Conservation (phyloP, 768 basidiomycete genomes). For the Kwoniella shandongensis region DNA sequence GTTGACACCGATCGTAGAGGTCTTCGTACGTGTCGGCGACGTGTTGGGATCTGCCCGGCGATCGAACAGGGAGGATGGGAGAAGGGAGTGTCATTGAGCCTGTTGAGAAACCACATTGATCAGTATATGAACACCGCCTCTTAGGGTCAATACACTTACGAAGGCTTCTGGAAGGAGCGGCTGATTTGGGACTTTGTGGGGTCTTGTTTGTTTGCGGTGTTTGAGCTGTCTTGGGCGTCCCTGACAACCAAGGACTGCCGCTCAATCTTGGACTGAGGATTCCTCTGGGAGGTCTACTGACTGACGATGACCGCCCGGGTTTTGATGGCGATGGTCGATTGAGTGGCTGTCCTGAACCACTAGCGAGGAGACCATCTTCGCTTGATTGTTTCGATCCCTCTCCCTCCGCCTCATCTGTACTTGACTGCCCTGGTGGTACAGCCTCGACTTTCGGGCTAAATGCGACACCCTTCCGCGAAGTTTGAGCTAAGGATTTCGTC, state of each 20-base stretch:
- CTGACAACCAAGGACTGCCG: background rate
- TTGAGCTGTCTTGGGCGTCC: background rate
- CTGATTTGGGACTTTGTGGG: background rate
- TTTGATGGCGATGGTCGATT: background rate
- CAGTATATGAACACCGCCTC: background rate
- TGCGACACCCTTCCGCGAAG: slow-evolving; percentile 11
- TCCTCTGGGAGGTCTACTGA: slow-evolving; percentile 1
- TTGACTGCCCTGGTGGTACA: slow-evolving; percentile 8
- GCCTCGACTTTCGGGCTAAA: slow-evolving; percentile 16
- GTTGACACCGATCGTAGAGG: slow-evolving; percentile 61
- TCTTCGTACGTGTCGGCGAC: slow-evolving; percentile 49
- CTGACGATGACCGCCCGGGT: background rate
- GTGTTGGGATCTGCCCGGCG: slow-evolving; percentile 20
- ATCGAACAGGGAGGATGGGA: slow-evolving; percentile 7
- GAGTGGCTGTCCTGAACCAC: slow-evolving; percentile 5
- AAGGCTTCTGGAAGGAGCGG: slow-evolving; percentile 17
- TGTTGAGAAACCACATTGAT: background rate
- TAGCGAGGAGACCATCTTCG: slow-evolving; percentile 1
- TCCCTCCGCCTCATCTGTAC: slow-evolving; percentile 12
- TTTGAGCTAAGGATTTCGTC: too few relatives aligned
- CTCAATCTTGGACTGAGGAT: slow-evolving; percentile 12
- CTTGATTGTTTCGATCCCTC: slow-evolving; percentile 8
- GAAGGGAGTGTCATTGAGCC: slow-evolving; percentile 35
- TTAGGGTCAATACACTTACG: slow-evolving; percentile 20
- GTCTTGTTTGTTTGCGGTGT: background rate